These are phyloP conservation scores for Pistacia vera DNA, from an alignment of 345 rosid species.

Conservation along the genomic window DNA sequence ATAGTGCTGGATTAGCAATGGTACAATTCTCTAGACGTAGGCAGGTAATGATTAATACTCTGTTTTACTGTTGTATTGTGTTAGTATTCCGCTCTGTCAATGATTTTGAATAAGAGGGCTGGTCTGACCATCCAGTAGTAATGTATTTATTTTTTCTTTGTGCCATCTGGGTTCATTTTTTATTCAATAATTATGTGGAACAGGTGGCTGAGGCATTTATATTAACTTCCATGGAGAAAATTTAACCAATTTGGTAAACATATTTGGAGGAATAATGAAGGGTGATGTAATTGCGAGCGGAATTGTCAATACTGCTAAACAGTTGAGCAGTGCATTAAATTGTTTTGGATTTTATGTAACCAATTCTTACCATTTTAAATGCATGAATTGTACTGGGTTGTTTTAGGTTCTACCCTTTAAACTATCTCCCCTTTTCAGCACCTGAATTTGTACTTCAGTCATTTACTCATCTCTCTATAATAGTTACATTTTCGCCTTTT, in stretches of 20 bases:
- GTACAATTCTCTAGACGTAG: slow-evolving; percentile 24
- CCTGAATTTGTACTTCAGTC: neutral
- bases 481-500: no score
- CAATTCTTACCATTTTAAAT: neutral
- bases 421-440: neutral
- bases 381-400: neutral
- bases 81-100: neutral
- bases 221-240: slow-evolving; percentile 93
- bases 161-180: neutral
- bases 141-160: no score
- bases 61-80: neutral
- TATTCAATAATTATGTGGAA: slow-evolving; percentile 14
- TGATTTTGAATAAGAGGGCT: neutral
- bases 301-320: slow-evolving; percentile 97
- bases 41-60: slow-evolving; percentile 14
- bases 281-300: slow-evolving; percentile 99
- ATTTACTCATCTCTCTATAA: neutral
- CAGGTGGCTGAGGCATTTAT: slow-evolving; percentile 99
- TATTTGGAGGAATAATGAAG: slow-evolving; percentile 98
- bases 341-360: neutral
- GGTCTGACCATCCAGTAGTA: no score
- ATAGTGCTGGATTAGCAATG: neutral
- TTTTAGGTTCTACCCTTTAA: neutral
- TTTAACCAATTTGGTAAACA: slow-evolving; percentile 97
- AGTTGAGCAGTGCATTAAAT: slow-evolving; percentile 44